phyloP scores from a whole-genome alignment of 2,329 filamentous ascomycete species.

The Tolypocladium album region DNA sequence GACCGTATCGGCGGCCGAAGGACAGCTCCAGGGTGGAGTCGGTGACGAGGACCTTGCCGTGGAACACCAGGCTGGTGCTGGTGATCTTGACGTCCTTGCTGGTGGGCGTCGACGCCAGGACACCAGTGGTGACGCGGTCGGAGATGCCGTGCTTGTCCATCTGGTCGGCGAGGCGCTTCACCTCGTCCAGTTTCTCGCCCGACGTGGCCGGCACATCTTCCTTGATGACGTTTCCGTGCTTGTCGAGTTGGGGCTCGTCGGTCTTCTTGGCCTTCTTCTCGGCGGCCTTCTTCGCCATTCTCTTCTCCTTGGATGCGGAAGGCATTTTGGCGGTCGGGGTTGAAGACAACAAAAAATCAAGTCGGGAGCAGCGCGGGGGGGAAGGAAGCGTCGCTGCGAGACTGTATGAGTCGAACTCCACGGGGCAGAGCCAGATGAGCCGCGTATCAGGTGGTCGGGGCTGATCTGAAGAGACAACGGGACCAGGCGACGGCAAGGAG shows the following conservation, averaged over 20 bases:
- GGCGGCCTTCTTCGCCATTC: slow-evolving; percentile 60
- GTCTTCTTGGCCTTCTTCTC: slow-evolving; percentile 65
- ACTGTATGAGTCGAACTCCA: background rate
- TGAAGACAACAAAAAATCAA: background rate
- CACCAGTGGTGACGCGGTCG: slow-evolving; percentile 96
- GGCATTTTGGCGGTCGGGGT: slow-evolving; percentile 41
- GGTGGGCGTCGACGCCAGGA: slow-evolving; percentile 71
- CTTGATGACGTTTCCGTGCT: slow-evolving; percentile 43
- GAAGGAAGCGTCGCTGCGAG: background rate
- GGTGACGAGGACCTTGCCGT: slow-evolving; percentile 90
- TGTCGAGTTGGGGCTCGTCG: slow-evolving; percentile 58
- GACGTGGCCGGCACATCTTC: slow-evolving; percentile 58
- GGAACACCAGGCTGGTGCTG: slow-evolving; percentile 88
- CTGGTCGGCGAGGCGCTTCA: slow-evolving; percentile 82
- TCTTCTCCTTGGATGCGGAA: slow-evolving; percentile 61
- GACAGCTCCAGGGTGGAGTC: slow-evolving; percentile 90
- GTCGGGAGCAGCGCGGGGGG: slow-evolving; percentile 1
- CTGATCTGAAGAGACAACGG: background rate
- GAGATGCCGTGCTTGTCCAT: slow-evolving; percentile 95
- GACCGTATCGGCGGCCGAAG: slow-evolving; percentile 84
- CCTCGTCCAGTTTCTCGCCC: slow-evolving; percentile 63
- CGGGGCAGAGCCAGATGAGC: background rate
- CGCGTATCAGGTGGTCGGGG: background rate
- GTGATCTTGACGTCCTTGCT: slow-evolving; percentile 97
- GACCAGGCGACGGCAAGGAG: background rate